phyloP scores from a whole-genome alignment of 371 early-diverging fungal genomes.

The Zancudomyces culisetae region DNA sequence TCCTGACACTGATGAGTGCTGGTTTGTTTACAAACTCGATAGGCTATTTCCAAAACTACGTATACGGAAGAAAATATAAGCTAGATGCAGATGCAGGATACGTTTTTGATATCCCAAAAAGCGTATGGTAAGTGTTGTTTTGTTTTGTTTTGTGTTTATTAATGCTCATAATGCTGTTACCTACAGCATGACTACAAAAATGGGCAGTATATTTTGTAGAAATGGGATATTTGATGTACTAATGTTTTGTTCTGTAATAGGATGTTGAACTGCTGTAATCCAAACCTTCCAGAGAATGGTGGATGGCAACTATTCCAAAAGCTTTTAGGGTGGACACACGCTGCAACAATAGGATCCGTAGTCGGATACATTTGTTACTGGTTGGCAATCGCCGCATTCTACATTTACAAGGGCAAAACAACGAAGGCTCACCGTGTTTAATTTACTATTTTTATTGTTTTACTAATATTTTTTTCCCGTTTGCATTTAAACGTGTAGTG shows the following conservation, averaged over 20 bases:
- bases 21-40: conserved; percentile 44
- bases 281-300: conserved; percentile 25
- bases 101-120: conserved; percentile 25
- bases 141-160: too few species aligned
- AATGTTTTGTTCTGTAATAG: too few species aligned
- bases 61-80: conserved; percentile 18
- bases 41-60: conserved; percentile 33
- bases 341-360: conserved; percentile 48
- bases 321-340: conserved; percentile 55
- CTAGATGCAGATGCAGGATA: conserved; percentile 14
- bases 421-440: not conserved
- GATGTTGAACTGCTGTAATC: conserved; percentile 30
- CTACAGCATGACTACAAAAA: too few species aligned
- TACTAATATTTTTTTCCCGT: too few species aligned
- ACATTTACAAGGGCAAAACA: conserved; percentile 17
- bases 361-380: conserved; percentile 55
- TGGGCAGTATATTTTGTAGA: too few species aligned
- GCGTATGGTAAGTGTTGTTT: too few species aligned
- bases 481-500: too few species aligned
- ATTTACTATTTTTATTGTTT: too few species aligned
- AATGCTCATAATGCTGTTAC: too few species aligned
- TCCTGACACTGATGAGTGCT: conserved; percentile 55
- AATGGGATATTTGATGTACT: too few species aligned
- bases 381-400: conserved; percentile 28
- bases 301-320: conserved; percentile 56